Conservation (phyloP, 1,139 yeast genomes). For the Magnusiomyces magnusii region DNA sequence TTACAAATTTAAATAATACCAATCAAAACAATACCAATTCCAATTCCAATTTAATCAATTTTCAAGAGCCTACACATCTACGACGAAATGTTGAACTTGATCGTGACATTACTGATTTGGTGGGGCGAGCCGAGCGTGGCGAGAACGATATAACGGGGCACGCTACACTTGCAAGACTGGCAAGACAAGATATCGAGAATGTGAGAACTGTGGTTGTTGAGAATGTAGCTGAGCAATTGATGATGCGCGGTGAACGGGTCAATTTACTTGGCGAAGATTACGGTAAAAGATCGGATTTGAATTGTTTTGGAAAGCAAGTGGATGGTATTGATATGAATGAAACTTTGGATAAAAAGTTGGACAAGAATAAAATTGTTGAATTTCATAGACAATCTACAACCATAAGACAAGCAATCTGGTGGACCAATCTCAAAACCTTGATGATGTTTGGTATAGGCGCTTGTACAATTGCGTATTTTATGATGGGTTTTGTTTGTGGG, state of each 20-base stretch:
- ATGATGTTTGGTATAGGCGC: conserved; percentile 8
- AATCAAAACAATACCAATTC: too few relatives aligned
- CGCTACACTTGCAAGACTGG: too few relatives aligned
- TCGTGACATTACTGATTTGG: conserved; percentile 20
- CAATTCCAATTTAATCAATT: too few relatives aligned
- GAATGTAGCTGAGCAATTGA: conserved; percentile 41
- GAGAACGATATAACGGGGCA: conserved; percentile 25
- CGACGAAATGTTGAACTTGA: conserved; percentile 10
- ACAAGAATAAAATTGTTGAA: conserved; percentile 59
- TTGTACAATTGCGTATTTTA: conserved; percentile 9
- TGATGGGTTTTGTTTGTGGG: conserved; percentile 15
- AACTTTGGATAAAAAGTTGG: conserved; percentile 81
- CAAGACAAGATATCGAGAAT: conserved; percentile 35
- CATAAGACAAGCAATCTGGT: conserved; percentile 52
- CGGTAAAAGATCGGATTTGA: too few relatives aligned
- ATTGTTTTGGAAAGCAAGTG: too few relatives aligned
- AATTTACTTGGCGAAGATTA: too few relatives aligned
- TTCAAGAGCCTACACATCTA: too few relatives aligned
- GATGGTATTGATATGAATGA: too few relatives aligned
- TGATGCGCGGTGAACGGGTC: conserved; percentile 76
- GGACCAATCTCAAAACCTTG: conserved; percentile 27
- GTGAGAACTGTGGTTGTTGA: conserved; percentile 38
- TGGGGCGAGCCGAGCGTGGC: conserved; percentile 24
- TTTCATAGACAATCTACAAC: conserved; percentile 66
- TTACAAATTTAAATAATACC: too few relatives aligned